These are phyloP conservation scores for Hyphopichia wangnamkhiaoensis DNA, from an alignment of 1,139 yeast genomes.

Conservation along the genomic window DNA sequence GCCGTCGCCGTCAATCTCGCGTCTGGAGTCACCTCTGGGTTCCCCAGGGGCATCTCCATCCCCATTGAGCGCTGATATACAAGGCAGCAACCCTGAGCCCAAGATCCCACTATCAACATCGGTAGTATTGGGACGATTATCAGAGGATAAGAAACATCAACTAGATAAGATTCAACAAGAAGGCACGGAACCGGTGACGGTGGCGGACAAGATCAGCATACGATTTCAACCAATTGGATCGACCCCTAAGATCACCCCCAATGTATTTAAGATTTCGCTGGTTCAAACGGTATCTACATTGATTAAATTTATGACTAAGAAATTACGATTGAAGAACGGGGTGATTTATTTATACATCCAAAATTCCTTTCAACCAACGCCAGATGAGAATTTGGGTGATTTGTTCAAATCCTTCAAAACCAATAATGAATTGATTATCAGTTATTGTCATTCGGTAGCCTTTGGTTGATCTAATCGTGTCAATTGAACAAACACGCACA, in stretches of 20 bases:
- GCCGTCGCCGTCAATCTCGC: no score
- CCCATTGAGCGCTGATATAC: no score
- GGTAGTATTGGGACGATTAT: conserved; percentile 20
- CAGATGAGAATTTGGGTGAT: conserved; percentile 56
- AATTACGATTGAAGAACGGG: conserved; percentile 29
- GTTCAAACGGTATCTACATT: conserved; percentile 49
- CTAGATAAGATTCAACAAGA: conserved; percentile 8
- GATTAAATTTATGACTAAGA: conserved; percentile 44
- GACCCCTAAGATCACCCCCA: conserved; percentile 49
- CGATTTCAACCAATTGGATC: conserved; percentile 64
- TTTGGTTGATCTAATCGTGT: conserved; percentile 41
- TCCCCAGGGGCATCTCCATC: no score
- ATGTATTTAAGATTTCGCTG: conserved; percentile 49
- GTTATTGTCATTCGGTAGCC: conserved; percentile 58
- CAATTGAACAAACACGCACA: no score
- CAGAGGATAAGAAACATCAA: conserved; percentile 14
- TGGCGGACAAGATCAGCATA: conserved; percentile 34
- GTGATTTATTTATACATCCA: conserved; percentile 47
- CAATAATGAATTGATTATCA: conserved; percentile 52
- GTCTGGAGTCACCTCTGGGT: no score
- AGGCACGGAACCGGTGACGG: neutral
- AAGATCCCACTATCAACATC: conserved; percentile 27
- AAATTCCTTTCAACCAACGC: conserved; percentile 61
- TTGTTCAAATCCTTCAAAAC: conserved; percentile 45
- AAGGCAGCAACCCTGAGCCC: no score